Evolutionary conservation across 2,329 filamentous ascomycete species (phyloP), one percentile per base, ranked within the genome.

Genomic region (Diaporthe destruens): DNA sequence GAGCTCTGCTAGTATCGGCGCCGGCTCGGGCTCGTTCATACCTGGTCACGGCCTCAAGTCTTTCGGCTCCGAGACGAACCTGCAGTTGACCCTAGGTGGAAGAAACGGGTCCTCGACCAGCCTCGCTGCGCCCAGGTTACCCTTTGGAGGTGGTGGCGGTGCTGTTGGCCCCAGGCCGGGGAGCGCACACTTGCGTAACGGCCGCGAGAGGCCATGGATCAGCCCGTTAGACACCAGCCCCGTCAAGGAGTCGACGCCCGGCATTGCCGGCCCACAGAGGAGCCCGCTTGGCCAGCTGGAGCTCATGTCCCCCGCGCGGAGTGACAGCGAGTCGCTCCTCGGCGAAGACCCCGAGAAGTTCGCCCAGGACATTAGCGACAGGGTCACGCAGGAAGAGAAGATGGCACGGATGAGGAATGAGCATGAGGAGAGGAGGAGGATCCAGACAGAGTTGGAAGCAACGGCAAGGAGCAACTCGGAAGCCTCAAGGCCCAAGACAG

Each of bases 151-250:
- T 1, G 49, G 34, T 23, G 29, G n/a, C n/a, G 57, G 65, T 6
- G 36, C 54, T 23, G 55, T 16, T 6, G 77, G 78, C 9, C 75
- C 78, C 20, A 78, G 80, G 29, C 80, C 80, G 3, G 79, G 78
- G 8, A 80, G 80, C 77, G 29, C 81, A 71, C 84, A 81, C 16
- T 82, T 80, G 18, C 79, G 80, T 6, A 78, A 73, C 5, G 79
- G 80, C 6, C 81, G 77, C 32, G 81, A 79, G 56, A 84, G 82
- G 71, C 80, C 82, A 6, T 85, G 84, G 81, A 80, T 85, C 8
- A 86, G 85, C 73, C 85, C 87, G 0, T 80, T 88, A n/a, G 84
- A 87, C 16, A 81, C 86, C 42, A 84, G 87, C 72, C 85, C 85
- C 73, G 75, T 76, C 66, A 82, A 76, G 72, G 66, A 76, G 59